Percentiles rank a stretch among this genome's conserved stretches.
phyloP scores from a whole-genome alignment of 768 basidiomycete genomes.

The Agrocybe chaxingu region DNA sequence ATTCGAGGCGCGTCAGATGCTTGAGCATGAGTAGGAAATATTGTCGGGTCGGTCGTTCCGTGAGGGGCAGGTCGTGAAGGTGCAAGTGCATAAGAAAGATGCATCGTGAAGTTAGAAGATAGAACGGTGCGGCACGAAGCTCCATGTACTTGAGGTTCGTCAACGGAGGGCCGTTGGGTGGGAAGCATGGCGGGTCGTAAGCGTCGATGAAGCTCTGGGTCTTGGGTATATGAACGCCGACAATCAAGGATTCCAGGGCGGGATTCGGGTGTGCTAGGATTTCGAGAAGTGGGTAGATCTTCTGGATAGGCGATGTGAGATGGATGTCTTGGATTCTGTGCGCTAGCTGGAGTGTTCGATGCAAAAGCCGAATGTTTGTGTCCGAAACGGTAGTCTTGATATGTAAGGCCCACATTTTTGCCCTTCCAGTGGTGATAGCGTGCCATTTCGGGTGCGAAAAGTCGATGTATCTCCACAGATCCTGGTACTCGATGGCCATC shows the following conservation, averaged over 20 bases:
- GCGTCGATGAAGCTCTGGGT: slow-evolving; percentile 12
- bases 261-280: slow-evolving; percentile 32
- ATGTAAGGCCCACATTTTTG: slow-evolving; percentile 29
- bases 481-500: slow-evolving; percentile 25
- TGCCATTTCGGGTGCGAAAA: slow-evolving; percentile 34
- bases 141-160: slow-evolving; percentile 31
- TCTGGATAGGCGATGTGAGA: slow-evolving; percentile 29
- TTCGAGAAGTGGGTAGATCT: slow-evolving; percentile 31
- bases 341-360: slow-evolving; percentile 30
- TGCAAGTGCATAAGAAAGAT: slow-evolving; percentile 31
- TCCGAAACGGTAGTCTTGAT: slow-evolving; percentile 27
- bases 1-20: slow-evolving; percentile 27
- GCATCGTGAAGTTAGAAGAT: slow-evolving; percentile 33
- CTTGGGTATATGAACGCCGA: slow-evolving; percentile 25
- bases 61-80: slow-evolving; percentile 32
- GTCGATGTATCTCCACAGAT: slow-evolving; percentile 36
- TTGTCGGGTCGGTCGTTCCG: slow-evolving; percentile 31
- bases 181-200: slow-evolving; percentile 25
- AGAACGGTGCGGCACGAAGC: slow-evolving; percentile 32
- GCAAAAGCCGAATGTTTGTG: slow-evolving; percentile 26
- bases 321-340: slow-evolving; percentile 33
- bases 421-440: slow-evolving; percentile 26
- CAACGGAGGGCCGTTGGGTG: slow-evolving; percentile 25
- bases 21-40: slow-evolving; percentile 31
- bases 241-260: slow-evolving; percentile 28